A percentile compares a stretch with the other conserved stretches of the same genome.
These are phyloP conservation scores for Colletotrichum paranaense DNA, from an alignment of 2,329 filamentous ascomycete genomes.

Conservation along the genomic window DNA sequence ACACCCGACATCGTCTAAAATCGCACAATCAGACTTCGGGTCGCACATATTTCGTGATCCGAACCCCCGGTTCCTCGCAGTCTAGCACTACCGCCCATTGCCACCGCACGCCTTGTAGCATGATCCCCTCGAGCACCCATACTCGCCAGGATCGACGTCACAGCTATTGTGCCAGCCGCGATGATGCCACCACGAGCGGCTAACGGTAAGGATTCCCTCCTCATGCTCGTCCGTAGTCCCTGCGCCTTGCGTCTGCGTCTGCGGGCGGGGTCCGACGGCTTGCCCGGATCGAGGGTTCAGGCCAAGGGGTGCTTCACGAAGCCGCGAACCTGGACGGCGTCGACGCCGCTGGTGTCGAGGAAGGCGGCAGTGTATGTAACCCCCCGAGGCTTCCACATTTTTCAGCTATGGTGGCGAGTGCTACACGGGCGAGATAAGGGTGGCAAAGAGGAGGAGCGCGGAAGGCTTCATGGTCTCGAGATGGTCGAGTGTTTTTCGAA, in stretches of 20 bases:
- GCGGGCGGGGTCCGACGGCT: neutral
- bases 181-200: neutral
- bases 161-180: neutral
- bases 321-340: neutral
- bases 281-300: neutral
- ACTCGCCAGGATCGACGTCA: neutral
- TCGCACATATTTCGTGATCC: neutral
- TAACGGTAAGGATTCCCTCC: no score
- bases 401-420: neutral
- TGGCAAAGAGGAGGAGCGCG: constrained; percentile 7
- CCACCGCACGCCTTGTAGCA: constrained; percentile 8
- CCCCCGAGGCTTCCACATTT: constrained; percentile 5
- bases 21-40: no score
- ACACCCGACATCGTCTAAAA: no score
- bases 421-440: neutral
- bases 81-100: constrained; percentile 8
- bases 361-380: neutral
- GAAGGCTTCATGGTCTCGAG: neutral
- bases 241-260: no score
- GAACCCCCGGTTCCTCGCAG: constrained; percentile 1
- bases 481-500: no score
- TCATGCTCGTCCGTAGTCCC: no score
- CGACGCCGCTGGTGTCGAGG: constrained; percentile 7
- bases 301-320: constrained; percentile 18
- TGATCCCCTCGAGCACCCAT: constrained; percentile 6